Evolutionary conservation across 495 filamentous ascomycete genomes (phyloP).

Genomic region (Tuber borchii): DNA sequence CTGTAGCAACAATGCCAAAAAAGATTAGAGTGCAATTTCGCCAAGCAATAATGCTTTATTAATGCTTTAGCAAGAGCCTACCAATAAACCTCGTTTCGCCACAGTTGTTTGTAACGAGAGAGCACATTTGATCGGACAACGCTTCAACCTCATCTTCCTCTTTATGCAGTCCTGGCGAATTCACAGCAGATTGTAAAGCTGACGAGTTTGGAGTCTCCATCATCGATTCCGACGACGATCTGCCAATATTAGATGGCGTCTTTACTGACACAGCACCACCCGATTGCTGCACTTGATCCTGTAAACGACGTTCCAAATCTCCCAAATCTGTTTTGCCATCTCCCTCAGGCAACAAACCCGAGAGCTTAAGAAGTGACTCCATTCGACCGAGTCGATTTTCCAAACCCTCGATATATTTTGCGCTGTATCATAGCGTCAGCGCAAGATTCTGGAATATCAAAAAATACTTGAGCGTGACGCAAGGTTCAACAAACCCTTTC

Average conservation of each 20-base stretch:
- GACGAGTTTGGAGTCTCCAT: slow-evolving; percentile 38
- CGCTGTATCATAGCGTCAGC: slow-evolving; percentile 49
- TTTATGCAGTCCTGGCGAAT: slow-evolving; percentile 35
- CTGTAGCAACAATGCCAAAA: slow-evolving; percentile 45
- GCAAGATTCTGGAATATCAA: slow-evolving; percentile 6
- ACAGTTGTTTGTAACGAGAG: slow-evolving; percentile 91
- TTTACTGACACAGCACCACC: slow-evolving; percentile 30
- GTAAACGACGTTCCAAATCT: slow-evolving; percentile 41
- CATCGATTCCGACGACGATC: slow-evolving; percentile 40
- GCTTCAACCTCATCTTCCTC: slow-evolving; percentile 73
- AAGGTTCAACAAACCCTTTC: slow-evolving; percentile 64
- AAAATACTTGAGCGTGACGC: slow-evolving; percentile 26
- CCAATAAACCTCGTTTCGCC: slow-evolving; percentile 96
- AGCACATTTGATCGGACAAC: slow-evolving; percentile 98
- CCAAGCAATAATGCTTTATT: slow-evolving; percentile 10
- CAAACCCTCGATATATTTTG: slow-evolving; percentile 96
- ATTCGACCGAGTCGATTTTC: slow-evolving; percentile 91
- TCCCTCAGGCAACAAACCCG: slow-evolving; percentile 78
- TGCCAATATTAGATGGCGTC: slow-evolving; percentile 32
- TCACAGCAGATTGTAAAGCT: slow-evolving; percentile 37
- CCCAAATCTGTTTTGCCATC: slow-evolving; percentile 83
- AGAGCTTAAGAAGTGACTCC: slow-evolving; percentile 82
- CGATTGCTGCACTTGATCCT: slow-evolving; percentile 34
- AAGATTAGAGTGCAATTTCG: neutral
- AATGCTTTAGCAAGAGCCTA: slow-evolving; percentile 45